Evolutionary conservation across 2,329 filamentous ascomycete species (phyloP).

Genomic region (Neonectria faginata): DNA sequence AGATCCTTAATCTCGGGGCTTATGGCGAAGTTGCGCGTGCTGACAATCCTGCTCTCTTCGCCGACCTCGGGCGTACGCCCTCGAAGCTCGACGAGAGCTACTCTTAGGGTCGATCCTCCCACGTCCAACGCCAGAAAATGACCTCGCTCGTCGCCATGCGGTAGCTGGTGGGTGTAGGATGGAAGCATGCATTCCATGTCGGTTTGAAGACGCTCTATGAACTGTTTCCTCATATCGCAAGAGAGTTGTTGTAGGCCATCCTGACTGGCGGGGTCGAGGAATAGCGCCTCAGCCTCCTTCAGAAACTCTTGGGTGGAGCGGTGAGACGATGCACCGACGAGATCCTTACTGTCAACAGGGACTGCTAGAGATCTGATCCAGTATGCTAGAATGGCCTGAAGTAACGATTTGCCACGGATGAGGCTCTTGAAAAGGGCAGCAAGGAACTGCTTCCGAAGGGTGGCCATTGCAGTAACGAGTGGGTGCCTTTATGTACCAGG

Average conservation of each 20-base stretch:
- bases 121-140: slow-evolving; percentile 74
- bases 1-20: slow-evolving; percentile 66
- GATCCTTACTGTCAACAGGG: slow-evolving; percentile 43
- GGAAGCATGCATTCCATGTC: slow-evolving; percentile 72
- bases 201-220: slow-evolving; percentile 62
- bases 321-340: slow-evolving; percentile 35
- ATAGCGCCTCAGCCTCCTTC: slow-evolving; percentile 64
- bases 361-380: slow-evolving; percentile 60
- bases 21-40: slow-evolving; percentile 68
- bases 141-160: slow-evolving; percentile 69
- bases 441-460: slow-evolving; percentile 65
- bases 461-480: slow-evolving; percentile 68
- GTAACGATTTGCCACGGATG: slow-evolving; percentile 68
- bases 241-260: slow-evolving; percentile 61
- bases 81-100: slow-evolving; percentile 71
- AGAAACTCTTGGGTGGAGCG: slow-evolving; percentile 64
- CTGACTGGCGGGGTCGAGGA: slow-evolving; percentile 62
- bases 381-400: slow-evolving; percentile 68
- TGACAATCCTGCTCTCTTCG: slow-evolving; percentile 63
- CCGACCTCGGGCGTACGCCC: slow-evolving; percentile 55
- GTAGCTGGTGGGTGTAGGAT: slow-evolving; percentile 73
- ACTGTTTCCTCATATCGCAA: slow-evolving; percentile 64
- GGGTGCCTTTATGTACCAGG: slow-evolving; percentile 57
- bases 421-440: slow-evolving; percentile 68
- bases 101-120: slow-evolving; percentile 75